Conservation (phyloP, 139 green algal species). For the Volvox reticuliferus region DNA sequence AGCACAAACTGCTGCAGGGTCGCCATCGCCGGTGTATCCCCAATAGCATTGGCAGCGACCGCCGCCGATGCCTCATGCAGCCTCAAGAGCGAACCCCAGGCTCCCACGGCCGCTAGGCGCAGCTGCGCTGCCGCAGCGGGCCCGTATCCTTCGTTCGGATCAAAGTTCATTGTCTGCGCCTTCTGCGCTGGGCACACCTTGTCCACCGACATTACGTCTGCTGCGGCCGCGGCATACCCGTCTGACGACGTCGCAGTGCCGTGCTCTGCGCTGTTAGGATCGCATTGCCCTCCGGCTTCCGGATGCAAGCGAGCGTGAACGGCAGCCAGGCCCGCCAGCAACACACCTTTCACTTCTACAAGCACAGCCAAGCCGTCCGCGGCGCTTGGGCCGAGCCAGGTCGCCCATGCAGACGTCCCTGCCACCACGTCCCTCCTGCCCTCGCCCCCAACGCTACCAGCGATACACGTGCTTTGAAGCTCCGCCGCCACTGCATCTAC, state of each 20-base stretch:
- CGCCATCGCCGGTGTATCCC: background rate
- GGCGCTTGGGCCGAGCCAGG: background rate
- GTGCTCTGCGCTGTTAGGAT: no score
- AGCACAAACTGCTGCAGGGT: background rate
- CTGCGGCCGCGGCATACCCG: background rate
- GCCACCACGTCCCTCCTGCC: background rate
- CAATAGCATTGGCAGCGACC: background rate
- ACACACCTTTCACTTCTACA: background rate
- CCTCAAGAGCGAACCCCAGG: background rate
- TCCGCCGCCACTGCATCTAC: constrained; percentile 26
- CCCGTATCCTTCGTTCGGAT: background rate
- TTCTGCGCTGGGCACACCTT: background rate
- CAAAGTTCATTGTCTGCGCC: no score
- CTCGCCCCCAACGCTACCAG: background rate
- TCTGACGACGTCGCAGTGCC: background rate
- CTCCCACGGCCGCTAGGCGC: constrained; percentile 3
- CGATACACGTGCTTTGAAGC: background rate
- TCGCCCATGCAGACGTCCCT: background rate
- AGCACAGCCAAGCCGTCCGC: background rate
- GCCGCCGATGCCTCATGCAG: background rate
- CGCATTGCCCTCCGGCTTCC: background rate
- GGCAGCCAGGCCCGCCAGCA: background rate
- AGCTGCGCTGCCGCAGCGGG: constrained; percentile 1
- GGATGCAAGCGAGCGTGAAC: background rate
- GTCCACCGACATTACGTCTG: background rate